phyloP scores from a whole-genome alignment of 345 rosid species.

The Streptanthus diversifolius region DNA sequence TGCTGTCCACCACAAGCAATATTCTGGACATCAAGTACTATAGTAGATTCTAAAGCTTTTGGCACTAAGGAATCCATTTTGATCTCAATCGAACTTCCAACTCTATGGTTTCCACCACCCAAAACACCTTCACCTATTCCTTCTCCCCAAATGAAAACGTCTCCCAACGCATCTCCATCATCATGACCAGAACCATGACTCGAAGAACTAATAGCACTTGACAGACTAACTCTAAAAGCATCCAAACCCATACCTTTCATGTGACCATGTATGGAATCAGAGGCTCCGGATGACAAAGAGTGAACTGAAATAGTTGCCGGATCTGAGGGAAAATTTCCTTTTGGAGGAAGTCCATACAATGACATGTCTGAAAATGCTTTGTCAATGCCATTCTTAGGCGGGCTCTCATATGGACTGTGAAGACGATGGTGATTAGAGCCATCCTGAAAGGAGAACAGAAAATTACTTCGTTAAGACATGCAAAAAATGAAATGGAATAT shows the following conservation, averaged over 20 bases:
- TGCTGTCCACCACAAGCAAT: constrained; percentile 54
- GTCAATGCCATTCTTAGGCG: constrained; percentile 83
- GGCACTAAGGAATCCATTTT: constrained; percentile 48
- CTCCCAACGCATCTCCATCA: constrained; percentile 49
- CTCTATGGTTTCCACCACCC: constrained; percentile 36
- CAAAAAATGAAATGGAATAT: not conserved
- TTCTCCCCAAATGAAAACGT: constrained; percentile 62
- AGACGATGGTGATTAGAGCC: constrained; percentile 63
- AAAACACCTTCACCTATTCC: constrained; percentile 42
- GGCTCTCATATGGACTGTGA: constrained; percentile 90
- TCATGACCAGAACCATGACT: constrained; percentile 49
- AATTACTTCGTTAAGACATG: constrained; percentile 2
- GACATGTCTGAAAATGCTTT: constrained; percentile 87
- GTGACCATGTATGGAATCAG: constrained; percentile 77
- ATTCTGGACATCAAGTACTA: constrained; percentile 47
- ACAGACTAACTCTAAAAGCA: constrained; percentile 92
- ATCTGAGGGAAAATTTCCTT: constrained; percentile 72
- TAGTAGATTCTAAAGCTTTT: constrained; percentile 45
- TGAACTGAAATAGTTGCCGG: constrained; percentile 74
- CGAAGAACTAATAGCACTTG: constrained; percentile 67
- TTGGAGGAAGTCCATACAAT: constrained; percentile 77
- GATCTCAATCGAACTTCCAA: constrained; percentile 31
- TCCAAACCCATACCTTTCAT: constrained; percentile 71
- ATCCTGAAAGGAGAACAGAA: constrained; percentile 50
- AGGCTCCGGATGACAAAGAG: constrained; percentile 94